phyloP scores from a whole-genome alignment of 805 yeast genomes.

The Ogataea paradorogensis region DNA sequence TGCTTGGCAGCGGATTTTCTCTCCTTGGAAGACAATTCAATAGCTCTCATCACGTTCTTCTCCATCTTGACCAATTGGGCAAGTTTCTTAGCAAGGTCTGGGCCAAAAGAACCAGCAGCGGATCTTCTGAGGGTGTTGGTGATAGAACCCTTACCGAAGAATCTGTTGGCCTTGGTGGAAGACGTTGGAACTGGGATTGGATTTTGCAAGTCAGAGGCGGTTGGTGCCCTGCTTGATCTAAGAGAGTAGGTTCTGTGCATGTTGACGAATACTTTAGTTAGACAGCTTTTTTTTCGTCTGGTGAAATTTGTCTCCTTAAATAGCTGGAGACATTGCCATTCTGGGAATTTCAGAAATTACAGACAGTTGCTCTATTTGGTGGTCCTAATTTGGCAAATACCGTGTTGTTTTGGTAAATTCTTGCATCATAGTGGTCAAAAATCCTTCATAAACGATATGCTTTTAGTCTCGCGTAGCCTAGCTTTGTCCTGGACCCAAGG shows the following conservation, averaged over 20 bases:
- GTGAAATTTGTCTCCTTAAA: conserved; percentile 11
- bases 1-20: conserved; percentile 81
- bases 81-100: conserved; percentile 73
- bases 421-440: not conserved
- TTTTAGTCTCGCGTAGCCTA: not conserved
- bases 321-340: conserved; percentile 16
- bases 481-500: not conserved
- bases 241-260: conserved; percentile 99
- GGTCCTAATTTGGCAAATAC: conserved; percentile 3
- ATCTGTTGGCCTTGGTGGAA: conserved; percentile 67
- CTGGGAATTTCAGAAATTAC: conserved; percentile 17
- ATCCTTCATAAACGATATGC: not conserved
- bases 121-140: conserved; percentile 51
- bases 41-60: conserved; percentile 74
- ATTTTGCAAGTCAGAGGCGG: conserved; percentile 89
- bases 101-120: conserved; percentile 77
- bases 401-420: not conserved
- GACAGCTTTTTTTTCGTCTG: conserved; percentile 12
- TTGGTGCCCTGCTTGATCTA: conserved; percentile 94
- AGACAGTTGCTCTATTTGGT: conserved; percentile 5
- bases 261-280: conserved; percentile 16
- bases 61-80: conserved; percentile 76
- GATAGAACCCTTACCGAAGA: conserved; percentile 81
- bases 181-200: conserved; percentile 97
- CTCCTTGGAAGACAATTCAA: conserved; percentile 74